Percentiles rank a stretch among this genome's conserved stretches.
Conservation (phyloP, 257 asterid species). For the Gentiana macrophylla region DNA sequence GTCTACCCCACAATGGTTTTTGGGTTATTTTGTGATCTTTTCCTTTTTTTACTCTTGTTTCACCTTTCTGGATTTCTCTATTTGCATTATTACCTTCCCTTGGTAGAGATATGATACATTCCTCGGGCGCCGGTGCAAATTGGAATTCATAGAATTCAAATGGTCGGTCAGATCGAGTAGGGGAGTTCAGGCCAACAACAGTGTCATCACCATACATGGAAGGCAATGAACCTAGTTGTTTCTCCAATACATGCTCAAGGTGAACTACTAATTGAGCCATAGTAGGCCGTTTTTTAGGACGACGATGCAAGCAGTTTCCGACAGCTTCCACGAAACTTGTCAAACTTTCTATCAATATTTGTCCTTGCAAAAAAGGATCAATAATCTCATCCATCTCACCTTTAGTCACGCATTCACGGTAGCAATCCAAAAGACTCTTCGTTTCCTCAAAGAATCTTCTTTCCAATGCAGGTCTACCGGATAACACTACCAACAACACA, state of each 20-base stretch:
- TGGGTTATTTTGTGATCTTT: background rate
- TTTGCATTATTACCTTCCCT: too few species aligned
- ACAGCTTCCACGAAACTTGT: background rate
- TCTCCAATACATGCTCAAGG: slow-evolving; percentile 16
- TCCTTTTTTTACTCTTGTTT: background rate
- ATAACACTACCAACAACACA: slow-evolving; percentile 12
- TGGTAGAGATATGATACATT: background rate
- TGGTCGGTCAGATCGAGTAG: background rate
- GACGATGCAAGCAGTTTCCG: slow-evolving; percentile 7
- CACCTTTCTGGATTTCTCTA: background rate
- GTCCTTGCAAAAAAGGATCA: slow-evolving; percentile 3
- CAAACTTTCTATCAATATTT: background rate
- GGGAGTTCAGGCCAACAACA: background rate
- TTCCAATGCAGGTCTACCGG: slow-evolving; percentile 16
- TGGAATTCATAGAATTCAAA: background rate
- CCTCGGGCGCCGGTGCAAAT: background rate
- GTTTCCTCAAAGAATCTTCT: background rate
- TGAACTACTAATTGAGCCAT: slow-evolving; percentile 16
- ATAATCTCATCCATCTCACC: background rate
- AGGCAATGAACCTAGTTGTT: background rate
- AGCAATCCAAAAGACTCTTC: slow-evolving; percentile 2
- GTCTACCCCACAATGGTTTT: background rate
- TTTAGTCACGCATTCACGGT: slow-evolving; percentile 4
- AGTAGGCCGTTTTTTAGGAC: slow-evolving; percentile 14
- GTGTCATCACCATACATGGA: background rate